These are phyloP conservation scores for Daldinia caldariorum DNA, from an alignment of 495 filamentous ascomycete species.

Conservation along the genomic window DNA sequence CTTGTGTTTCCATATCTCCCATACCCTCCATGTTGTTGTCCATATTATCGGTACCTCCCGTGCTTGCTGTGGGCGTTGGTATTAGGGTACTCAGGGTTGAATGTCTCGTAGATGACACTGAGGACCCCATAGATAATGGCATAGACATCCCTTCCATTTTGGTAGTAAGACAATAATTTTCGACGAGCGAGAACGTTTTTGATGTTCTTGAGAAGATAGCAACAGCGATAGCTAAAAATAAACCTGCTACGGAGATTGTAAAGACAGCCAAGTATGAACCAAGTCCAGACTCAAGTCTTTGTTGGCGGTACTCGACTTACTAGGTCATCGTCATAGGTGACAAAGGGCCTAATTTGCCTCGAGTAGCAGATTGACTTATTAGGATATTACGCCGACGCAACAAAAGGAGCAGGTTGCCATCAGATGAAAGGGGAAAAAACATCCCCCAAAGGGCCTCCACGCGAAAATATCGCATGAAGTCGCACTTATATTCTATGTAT, in stretches of 20 bases:
- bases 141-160: conserved; percentile 38
- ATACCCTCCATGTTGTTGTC: conserved; percentile 8
- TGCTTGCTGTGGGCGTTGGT: conserved; percentile 13
- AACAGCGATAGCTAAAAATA: conserved; percentile 1
- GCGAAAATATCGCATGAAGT: conserved; percentile 13
- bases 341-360: neutral
- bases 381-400: too few relatives aligned
- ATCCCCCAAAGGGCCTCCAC: neutral
- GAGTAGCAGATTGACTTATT: neutral
- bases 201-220: neutral
- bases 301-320: neutral
- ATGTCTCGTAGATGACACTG: neutral
- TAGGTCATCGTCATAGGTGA: too few relatives aligned
- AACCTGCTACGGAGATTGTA: neutral
- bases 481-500: neutral
- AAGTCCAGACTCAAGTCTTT: conserved; percentile 14
- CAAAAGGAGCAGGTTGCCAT: neutral
- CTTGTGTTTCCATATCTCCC: conserved; percentile 5
- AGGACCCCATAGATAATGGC: conserved; percentile 4
- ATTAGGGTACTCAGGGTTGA: conserved; percentile 1
- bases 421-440: neutral
- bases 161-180: neutral
- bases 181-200: neutral
- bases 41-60: neutral
- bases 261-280: too few relatives aligned